Evolutionary conservation across 176 grass and related monocot species (phyloP).

Genomic region (Bromus sterilis): DNA sequence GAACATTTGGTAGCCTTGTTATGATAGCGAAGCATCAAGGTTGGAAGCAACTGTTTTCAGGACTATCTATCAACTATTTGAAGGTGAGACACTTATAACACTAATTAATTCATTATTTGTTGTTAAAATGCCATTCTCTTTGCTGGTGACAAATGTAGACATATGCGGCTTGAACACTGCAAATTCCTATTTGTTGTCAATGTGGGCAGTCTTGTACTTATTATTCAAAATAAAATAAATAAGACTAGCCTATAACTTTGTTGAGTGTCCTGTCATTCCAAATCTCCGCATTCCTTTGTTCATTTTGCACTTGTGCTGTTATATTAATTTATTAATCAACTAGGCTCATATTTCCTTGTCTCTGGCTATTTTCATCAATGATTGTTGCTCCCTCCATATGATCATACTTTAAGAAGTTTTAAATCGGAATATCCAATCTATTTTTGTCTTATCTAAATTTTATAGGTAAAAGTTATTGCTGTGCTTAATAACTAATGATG

Average conservation of each 20-base stretch:
- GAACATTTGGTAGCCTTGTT: constrained; percentile 69
- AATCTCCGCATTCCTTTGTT: neutral
- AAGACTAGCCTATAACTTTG: neutral
- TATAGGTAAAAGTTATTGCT: neutral
- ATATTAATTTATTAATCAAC: neutral
- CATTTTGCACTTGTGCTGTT: neutral
- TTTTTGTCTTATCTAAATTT: neutral
- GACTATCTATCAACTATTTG: constrained; percentile 96
- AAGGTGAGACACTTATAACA: constrained; percentile 45
- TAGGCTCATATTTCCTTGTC: neutral
- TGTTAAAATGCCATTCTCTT: neutral
- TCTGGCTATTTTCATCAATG: constrained; percentile 6
- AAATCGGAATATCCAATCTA: neutral
- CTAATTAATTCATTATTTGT: neutral
- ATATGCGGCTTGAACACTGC: neutral
- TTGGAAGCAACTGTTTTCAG: constrained; percentile 87
- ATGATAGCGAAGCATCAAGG: constrained; percentile 69
- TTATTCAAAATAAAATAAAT: neutral
- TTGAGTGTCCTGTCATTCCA: neutral
- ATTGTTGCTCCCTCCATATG: neutral
- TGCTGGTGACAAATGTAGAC: neutral
- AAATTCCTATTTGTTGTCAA: constrained; percentile 2
- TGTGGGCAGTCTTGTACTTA: neutral
- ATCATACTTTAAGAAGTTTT: constrained; percentile 4
- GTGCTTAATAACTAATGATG: neutral